These are phyloP conservation scores for Hypoxylon sp. DNA, from an alignment of 2,329 filamentous ascomycete genomes.

Conservation along the genomic window DNA sequence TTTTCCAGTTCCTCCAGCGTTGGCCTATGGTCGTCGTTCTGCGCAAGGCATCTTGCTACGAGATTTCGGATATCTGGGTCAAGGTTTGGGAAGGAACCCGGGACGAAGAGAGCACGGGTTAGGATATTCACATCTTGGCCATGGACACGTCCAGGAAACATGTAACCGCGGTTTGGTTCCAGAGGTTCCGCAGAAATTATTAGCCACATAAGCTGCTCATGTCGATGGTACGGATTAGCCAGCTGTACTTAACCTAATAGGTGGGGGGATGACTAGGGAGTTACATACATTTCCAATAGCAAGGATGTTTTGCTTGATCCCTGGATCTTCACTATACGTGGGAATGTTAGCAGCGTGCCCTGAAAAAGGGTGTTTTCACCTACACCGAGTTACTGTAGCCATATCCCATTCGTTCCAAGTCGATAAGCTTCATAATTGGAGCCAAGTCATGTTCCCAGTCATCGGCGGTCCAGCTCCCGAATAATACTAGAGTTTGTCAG, in stretches of 20 bases:
- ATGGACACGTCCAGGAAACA: too few relatives aligned
- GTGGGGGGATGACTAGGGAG: neutral
- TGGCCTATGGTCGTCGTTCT: neutral
- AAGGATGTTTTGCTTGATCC: neutral
- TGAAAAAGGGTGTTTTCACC: neutral
- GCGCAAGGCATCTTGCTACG: neutral
- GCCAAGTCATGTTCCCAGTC: neutral
- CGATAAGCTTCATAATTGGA: conserved; percentile 1
- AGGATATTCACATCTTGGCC: too few relatives aligned
- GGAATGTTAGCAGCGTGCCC: neutral
- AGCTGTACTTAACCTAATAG: neutral
- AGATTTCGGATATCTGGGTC: neutral
- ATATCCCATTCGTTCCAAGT: neutral
- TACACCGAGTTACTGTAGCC: neutral
- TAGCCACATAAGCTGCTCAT: neutral
- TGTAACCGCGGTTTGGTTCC: too few relatives aligned
- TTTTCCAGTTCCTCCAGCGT: neutral
- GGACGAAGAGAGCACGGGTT: too few relatives aligned
- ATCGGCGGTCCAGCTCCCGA: neutral
- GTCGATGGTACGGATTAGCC: neutral
- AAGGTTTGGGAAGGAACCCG: neutral
- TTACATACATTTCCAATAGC: neutral
- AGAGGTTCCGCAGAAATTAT: too few relatives aligned
- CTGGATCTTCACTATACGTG: neutral
- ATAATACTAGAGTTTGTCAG: conserved; percentile 1